Evolutionary conservation across 1,284 basidiomycete species (phyloP), one percentile per base, ranked within the genome.

Genomic region (Ustilago hordei): DNA sequence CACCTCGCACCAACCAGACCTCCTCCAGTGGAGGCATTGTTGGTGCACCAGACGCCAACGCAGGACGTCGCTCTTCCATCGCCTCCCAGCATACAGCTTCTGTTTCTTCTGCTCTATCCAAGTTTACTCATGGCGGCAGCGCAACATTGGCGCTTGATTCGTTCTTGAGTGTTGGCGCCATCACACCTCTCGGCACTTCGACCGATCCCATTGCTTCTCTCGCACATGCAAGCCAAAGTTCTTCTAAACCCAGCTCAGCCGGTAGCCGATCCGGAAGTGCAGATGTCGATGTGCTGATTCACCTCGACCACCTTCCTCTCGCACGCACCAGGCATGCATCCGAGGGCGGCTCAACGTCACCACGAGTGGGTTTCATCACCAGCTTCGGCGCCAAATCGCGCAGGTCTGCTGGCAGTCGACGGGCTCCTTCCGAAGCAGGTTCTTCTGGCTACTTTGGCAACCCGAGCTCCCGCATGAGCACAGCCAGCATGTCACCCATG

Each of bases 401-500:
- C 31, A 60, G 58, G 35, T 66, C 72, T 6, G 55, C 72, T 6
- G 55, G 72, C 47, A 75, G 64, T 43, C 35, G 60, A 43, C 55
- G 54, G 2, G 64, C 60, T 1, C 63, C 73, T 23, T 64, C 64
- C 36, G 68, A 70, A 39, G 38, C 57, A 3, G 58, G 56, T 5
- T 64, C 64, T 2, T 57, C 68, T 9, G 54, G 55, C 55, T 69
- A 69, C 41, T 71, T 71, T 45, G 65, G 58, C 56, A 52, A 52
- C 43, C 13, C 48, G 28, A 63, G 69, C 62, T 64, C 62, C 13
- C 52, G 48, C 35, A 23, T 59, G 43, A 66, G 69, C 57, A 62
- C 62, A n/a, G 64, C 56, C 12, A 72, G 65, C 60, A 39, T 69
- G 62, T 76, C 74, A 19, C 74, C 74, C 15, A 64, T 61, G 60